Evolutionary conservation across 805 yeast species (phyloP), one percentile per base, ranked within the genome.

Genomic region (Ogataea ramenticola): DNA sequence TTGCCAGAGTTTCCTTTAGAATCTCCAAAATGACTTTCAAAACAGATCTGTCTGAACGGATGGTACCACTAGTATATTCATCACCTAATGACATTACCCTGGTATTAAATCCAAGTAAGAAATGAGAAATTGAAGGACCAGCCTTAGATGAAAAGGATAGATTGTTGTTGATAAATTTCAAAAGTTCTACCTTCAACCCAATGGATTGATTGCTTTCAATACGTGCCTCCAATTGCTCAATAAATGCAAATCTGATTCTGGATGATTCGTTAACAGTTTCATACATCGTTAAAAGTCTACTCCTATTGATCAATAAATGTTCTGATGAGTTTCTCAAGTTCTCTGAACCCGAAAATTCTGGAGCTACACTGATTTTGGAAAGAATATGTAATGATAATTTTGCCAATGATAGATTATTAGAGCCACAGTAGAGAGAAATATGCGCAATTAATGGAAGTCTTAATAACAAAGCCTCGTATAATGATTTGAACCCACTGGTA

Each of bases 241-340:
- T 79, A 46, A 89, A 80, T 0, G 88, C 79, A 51, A 75, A 77
- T 47, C 84, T 77, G 33, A 91, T 84, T 50, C 90, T 72, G 2
- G 74, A 66, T 0, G 95, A 79, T 51, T 90, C 96, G 51, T 86
- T 86, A 29, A 85, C 77, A 15, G 89, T 82, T 53, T 82, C 84
- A 43, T 85, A 72, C 33, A 86, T 71, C 0, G 87, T 79, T 39
- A 90, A 61, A 14, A 91, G 63, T 50, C 89, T 77, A 48, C 80
- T 81, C 43, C 71, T 76, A 10, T 71, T 71, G 16, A 68, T 63
- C 31, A 76, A 58, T 8, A 47, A 36, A 22, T 51, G 43, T 3
- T 51, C 46, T 3, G 46, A 30, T 9, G 51, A 38, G 11, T 70
- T 56, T 16, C 60, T 41, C n/a, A 26, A 17, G 1, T 57, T 43